Evolutionary conservation across 352 stramenopile species (phyloP).

Genomic region (Aphanomyces astaci): DNA sequence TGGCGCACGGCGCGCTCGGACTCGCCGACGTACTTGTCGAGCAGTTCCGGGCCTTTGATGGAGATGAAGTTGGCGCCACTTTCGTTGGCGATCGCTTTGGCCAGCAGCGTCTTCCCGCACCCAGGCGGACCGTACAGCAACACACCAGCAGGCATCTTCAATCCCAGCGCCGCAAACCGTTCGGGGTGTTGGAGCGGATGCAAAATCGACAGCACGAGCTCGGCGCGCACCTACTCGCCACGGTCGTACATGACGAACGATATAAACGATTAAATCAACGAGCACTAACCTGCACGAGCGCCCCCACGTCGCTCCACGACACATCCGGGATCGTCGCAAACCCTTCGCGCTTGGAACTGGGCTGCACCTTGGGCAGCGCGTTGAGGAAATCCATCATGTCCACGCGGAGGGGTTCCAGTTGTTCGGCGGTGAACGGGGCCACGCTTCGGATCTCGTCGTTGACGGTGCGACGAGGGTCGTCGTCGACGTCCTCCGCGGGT

Average conservation of each 20-base stretch:
- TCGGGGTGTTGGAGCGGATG: slow-evolving; percentile 96
- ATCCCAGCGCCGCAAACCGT: slow-evolving; percentile 90
- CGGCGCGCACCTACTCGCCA: slow-evolving; percentile 89
- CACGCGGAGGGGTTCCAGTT: slow-evolving; percentile 90
- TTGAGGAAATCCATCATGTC: slow-evolving; percentile 96
- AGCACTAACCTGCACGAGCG: slow-evolving; percentile 48
- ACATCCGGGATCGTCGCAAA: slow-evolving; percentile 98
- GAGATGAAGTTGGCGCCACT: slow-evolving; percentile 98
- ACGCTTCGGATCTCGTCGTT: slow-evolving; percentile 54
- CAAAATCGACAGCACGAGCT: slow-evolving; percentile 94
- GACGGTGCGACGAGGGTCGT: neutral
- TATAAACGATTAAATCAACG: too few relatives aligned
- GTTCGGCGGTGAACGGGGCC: slow-evolving; percentile 79
- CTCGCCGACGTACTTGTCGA: slow-evolving; percentile 99
- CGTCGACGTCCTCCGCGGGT: neutral
- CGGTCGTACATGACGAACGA: too few relatives aligned
- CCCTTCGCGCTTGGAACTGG: slow-evolving; percentile 96
- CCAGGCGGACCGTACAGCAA: slow-evolving; percentile 97
- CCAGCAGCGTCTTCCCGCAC: slow-evolving; percentile 98
- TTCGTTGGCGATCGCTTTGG: slow-evolving; percentile 98
- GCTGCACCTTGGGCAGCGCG: slow-evolving; percentile 95
- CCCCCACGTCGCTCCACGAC: slow-evolving; percentile 97
- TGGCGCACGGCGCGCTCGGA: slow-evolving; percentile 92
- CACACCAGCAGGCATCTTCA: slow-evolving; percentile 95
- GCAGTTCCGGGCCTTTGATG: slow-evolving; percentile 97